phyloP scores from a whole-genome alignment of 345 rosid species.

The Barbarea vulgaris region DNA sequence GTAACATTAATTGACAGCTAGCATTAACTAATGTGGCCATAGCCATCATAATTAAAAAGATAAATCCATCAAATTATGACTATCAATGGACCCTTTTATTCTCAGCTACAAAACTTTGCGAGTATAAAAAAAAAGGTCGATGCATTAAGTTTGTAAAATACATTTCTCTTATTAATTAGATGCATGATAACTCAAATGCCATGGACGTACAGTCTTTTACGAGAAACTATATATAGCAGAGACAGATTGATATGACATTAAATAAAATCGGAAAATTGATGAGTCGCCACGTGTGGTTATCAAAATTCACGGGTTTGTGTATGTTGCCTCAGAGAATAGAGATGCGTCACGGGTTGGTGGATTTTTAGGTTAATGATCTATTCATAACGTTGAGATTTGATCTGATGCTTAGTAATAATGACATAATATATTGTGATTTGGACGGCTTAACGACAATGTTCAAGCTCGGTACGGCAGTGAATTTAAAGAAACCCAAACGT shows the following conservation, averaged over 20 bases:
- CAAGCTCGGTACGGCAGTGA: conserved; percentile 1
- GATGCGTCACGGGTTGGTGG: conserved; percentile 27
- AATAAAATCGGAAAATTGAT: background rate
- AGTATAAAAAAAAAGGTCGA: conserved; percentile 1
- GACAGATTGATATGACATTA: background rate
- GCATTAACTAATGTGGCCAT: background rate
- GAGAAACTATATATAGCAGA: background rate
- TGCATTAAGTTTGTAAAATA: background rate
- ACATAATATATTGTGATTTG: background rate
- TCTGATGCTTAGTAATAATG: conserved; percentile 15
- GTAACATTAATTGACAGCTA: background rate
- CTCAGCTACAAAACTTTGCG: conserved; percentile 1
- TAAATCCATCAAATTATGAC: background rate
- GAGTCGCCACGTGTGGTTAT: conserved; percentile 49
- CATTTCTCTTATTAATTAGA: background rate
- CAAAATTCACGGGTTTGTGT: conserved; percentile 60
- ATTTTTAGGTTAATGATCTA: conserved; percentile 31
- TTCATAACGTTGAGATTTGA: conserved; percentile 35
- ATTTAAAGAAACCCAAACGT: conserved; percentile 11
- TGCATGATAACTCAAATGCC: conserved; percentile 12
- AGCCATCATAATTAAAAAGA: background rate
- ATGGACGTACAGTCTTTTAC: conserved; percentile 20
- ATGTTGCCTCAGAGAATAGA: conserved; percentile 28
- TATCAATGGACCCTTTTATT: background rate
- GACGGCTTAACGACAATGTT: conserved; percentile 34